Base-by-base conservation (phyloP, 2,329 filamentous ascomycete genomes). In the Fusarium poae region DNA sequence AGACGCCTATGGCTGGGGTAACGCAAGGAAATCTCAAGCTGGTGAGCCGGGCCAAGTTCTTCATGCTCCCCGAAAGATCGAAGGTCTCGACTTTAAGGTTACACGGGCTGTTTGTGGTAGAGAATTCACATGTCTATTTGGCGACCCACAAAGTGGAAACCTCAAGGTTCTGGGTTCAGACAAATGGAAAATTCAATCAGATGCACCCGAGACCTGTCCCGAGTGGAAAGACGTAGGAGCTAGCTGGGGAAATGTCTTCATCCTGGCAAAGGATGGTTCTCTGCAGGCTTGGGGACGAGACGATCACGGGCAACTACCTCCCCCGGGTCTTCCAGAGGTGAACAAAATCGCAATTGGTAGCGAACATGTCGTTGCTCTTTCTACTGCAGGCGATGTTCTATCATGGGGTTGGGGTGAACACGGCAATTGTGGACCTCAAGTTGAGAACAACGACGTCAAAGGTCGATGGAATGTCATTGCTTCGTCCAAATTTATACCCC, bases 401-500 rank as follows among this genome's bases (percentile, higher is more conserved):
- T 88, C 92, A 2, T 98, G 95, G 93, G 96, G 96, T 21, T 99
- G 96, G 96, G 94, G 94, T 3, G 95, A 98, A 79, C 96, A 99
- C 80, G 96, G 96, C 2, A 99, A 99, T 77, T 99, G 96, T 77
- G 96, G 96, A 5, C 87, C 88, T 35, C 82, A 86, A 15, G 87
- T 89, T 65, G 81, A 85, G 20, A 82, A 85, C 65, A 89, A 88
- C 50, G 88, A 92, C 78, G 89, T 94, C 45, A 91, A 90, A 68
- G 90, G 86, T 12, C 84, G 83, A 62, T 92, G 86, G 83, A 94
- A 91, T 75, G 80, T 87, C 61, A 86, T 97, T 74, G 85, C 85
- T 23, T 86, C 88, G 45, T 82, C 83, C 53, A 84, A 83, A 68
- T 84, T 84, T 74, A 80, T 89, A 39, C 83, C 85, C 18, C 76